A percentile compares a stretch with the other conserved stretches of the same genome.
Conservation (phyloP, 2,329 filamentous ascomycete species). For the Hymenoscyphus occultus region DNA sequence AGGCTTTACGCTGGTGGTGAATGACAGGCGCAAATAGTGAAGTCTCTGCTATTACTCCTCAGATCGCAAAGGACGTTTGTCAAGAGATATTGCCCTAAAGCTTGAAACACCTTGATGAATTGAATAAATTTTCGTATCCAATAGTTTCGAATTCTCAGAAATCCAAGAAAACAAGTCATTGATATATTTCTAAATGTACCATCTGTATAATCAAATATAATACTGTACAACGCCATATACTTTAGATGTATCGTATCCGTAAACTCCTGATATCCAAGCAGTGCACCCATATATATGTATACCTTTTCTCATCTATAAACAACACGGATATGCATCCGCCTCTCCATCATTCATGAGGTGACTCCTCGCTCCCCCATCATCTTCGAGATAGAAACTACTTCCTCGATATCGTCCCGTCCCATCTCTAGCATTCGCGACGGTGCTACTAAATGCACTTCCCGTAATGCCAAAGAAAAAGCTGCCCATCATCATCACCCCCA, state of each 20-base stretch:
- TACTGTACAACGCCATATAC: not conserved
- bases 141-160: too few relatives aligned
- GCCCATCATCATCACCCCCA: constrained; percentile 36
- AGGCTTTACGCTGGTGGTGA: too few relatives aligned
- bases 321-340: constrained; percentile 36
- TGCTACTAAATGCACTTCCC: constrained; percentile 38
- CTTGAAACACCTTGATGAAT: too few relatives aligned
- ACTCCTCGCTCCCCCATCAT: constrained; percentile 35
- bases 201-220: not conserved
- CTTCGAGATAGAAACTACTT: constrained; percentile 32
- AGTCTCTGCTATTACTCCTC: too few relatives aligned
- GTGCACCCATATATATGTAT: not conserved
- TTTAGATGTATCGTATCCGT: not conserved
- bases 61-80: too few relatives aligned
- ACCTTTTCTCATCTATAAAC: constrained; percentile 29
- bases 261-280: not conserved
- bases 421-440: constrained; percentile 37
- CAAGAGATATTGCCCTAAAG: too few relatives aligned
- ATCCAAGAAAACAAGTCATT: too few relatives aligned
- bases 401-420: constrained; percentile 38
- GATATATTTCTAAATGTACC: too few relatives aligned
- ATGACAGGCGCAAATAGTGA: too few relatives aligned
- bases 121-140: too few relatives aligned
- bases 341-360: constrained; percentile 38
- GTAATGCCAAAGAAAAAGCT: constrained; percentile 38